phyloP scores from a whole-genome alignment of 176 grass and related monocot genomes.

The Hyparrhenia diplandra region DNA sequence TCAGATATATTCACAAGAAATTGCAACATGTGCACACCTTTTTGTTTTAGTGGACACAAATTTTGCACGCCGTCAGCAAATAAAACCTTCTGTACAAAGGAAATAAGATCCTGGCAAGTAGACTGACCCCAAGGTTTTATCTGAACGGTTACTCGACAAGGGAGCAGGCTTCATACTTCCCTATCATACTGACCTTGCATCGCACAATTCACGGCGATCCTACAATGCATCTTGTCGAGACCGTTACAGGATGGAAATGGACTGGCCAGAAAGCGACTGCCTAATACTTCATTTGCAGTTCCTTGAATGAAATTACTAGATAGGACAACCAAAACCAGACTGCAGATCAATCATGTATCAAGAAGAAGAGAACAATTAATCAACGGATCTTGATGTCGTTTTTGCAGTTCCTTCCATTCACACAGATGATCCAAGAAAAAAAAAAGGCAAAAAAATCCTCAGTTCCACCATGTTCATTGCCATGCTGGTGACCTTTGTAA shows the following conservation, averaged over 20 bases:
- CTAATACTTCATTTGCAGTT: neutral
- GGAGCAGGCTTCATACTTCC: constrained; percentile 3
- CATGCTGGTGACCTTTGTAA: neutral
- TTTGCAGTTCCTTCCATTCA: constrained; percentile 19
- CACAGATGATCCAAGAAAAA: constrained; percentile 4
- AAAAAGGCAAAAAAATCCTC: neutral
- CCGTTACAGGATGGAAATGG: constrained; percentile 4
- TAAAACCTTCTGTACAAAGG: neutral
- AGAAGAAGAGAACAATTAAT: neutral
- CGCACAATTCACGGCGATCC: too few relatives aligned
- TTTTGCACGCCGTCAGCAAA: neutral
- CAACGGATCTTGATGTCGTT: neutral
- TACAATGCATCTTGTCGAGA: neutral
- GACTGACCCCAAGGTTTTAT: neutral
- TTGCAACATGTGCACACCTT: neutral
- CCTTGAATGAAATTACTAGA: constrained; percentile 1
- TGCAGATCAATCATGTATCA: constrained; percentile 14
- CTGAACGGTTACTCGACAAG: neutral
- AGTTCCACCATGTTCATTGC: neutral
- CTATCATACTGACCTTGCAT: neutral
- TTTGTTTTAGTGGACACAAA: neutral
- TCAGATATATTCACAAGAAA: neutral
- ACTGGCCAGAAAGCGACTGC: constrained; percentile 12
- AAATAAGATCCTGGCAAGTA: neutral
- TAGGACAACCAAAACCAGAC: constrained; percentile 8